Evolutionary conservation across 371 early-diverging fungal genomes (phyloP).

Genomic region (Blakeslea trispora): DNA sequence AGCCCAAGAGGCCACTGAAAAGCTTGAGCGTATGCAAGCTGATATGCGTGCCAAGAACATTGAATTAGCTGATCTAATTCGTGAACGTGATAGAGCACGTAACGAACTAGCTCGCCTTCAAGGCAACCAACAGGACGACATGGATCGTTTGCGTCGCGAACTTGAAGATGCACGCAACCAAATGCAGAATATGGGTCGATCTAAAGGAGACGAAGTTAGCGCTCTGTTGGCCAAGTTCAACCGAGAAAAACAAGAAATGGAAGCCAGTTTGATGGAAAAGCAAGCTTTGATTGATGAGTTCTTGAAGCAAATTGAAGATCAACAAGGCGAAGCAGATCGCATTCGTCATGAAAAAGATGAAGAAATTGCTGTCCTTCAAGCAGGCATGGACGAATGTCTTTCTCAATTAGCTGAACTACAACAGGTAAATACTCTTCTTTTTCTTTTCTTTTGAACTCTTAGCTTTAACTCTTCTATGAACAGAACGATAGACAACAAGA

Average conservation of each 20-base stretch:
- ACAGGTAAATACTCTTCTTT: too few relatives aligned
- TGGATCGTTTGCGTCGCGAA: slow-evolving; percentile 78
- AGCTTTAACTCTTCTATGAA: too few relatives aligned
- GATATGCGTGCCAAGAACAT: slow-evolving; percentile 81
- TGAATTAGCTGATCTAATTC: slow-evolving; percentile 80
- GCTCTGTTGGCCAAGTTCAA: slow-evolving; percentile 76
- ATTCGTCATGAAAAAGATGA: slow-evolving; percentile 78
- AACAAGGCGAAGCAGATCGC: slow-evolving; percentile 70
- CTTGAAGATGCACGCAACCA: slow-evolving; percentile 74
- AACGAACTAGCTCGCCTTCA: slow-evolving; percentile 71
- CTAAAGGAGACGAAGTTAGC: slow-evolving; percentile 84
- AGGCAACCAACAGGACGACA: slow-evolving; percentile 73
- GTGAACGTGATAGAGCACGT: slow-evolving; percentile 80
- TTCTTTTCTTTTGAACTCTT: too few relatives aligned
- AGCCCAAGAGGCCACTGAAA: slow-evolving; percentile 74
- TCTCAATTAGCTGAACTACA: slow-evolving; percentile 80
- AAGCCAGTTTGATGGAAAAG: slow-evolving; percentile 57
- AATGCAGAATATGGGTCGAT: slow-evolving; percentile 74
- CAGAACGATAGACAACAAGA: slow-evolving; percentile 55
- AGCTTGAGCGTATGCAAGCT: slow-evolving; percentile 75
- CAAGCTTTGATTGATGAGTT: slow-evolving; percentile 62
- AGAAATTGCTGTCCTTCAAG: slow-evolving; percentile 87
- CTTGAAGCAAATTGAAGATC: slow-evolving; percentile 67
- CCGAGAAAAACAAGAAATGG: slow-evolving; percentile 79
- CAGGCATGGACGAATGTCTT: slow-evolving; percentile 95